Conservation (phyloP, 2,329 filamentous ascomycete genomes). For the Pseudogymnoascus verrucosus region DNA sequence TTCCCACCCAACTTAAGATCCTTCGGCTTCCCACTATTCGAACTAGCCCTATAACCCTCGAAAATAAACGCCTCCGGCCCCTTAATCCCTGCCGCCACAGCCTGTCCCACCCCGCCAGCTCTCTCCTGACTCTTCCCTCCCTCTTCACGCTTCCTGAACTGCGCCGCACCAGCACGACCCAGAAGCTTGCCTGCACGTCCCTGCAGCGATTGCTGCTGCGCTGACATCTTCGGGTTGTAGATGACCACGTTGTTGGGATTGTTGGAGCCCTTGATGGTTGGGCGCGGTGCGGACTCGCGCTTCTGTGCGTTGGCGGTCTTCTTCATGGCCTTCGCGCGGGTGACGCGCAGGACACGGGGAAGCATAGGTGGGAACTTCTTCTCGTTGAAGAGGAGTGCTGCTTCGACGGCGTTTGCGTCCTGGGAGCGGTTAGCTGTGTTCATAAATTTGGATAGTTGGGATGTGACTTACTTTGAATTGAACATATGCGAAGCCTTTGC, state of each 20-base stretch:
- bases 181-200: conserved; percentile 70
- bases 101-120: not conserved
- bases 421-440: conserved; percentile 27
- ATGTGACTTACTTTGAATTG: conserved; percentile 64
- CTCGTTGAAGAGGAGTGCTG: conserved; percentile 77
- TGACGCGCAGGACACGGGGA: conserved; percentile 79
- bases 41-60: conserved; percentile 68
- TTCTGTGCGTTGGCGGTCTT: conserved; percentile 27
- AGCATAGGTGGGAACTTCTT: conserved; percentile 94
- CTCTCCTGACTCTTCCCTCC: conserved; percentile 13
- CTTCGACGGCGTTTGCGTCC: conserved; percentile 81
- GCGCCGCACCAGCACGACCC: conserved; percentile 56
- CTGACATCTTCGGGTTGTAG: conserved; percentile 63
- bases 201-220: conserved; percentile 60
- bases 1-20: conserved; percentile 52
- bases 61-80: conserved; percentile 66
- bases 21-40: conserved; percentile 55
- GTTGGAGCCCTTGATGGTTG: not conserved
- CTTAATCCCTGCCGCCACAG: conserved; percentile 14
- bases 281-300: conserved; percentile 8
- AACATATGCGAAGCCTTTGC: conserved; percentile 96
- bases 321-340: conserved; percentile 52
- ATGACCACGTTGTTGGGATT: conserved; percentile 22
- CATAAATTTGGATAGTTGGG: not conserved
- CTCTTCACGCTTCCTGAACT: conserved; percentile 25